Evolutionary conservation across 1,284 basidiomycete species (phyloP).

Genomic region (Sporisorium reilianum): DNA sequence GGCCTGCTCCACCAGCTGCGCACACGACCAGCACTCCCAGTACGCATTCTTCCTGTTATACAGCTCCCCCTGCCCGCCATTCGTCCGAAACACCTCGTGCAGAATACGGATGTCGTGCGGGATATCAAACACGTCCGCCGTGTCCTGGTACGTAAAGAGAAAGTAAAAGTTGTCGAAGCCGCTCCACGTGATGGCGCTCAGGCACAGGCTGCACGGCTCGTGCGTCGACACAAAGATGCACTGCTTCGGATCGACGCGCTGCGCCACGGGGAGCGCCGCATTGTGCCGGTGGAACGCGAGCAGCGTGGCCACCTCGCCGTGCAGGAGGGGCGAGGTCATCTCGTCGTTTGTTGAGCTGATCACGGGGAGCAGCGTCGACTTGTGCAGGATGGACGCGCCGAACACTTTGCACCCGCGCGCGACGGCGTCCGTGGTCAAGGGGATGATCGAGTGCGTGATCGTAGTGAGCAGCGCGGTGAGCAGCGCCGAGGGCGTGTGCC

Average conservation of each 20-base stretch:
- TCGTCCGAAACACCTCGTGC: conserved; percentile 23
- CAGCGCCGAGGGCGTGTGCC: conserved; percentile 7
- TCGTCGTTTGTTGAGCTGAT: conserved; percentile 28
- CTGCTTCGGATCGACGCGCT: conserved; percentile 1
- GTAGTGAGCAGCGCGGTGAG: conserved; percentile 3
- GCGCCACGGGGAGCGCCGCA: rapidly evolving
- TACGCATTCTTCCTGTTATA: conserved; percentile 23
- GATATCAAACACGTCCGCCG: conserved; percentile 12
- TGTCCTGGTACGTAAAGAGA: conserved; percentile 30
- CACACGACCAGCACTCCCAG: conserved; percentile 10
- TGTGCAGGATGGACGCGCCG: conserved; percentile 34
- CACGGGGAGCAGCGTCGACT: conserved; percentile 12
- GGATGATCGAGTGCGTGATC: conserved; percentile 16
- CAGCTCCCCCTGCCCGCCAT: not conserved
- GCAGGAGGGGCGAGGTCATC: conserved; percentile 24
- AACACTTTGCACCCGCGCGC: conserved; percentile 30
- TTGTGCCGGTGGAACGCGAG: conserved; percentile 16
- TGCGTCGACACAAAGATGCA: conserved; percentile 33
- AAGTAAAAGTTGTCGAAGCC: conserved; percentile 43
- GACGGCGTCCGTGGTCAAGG: conserved; percentile 19
- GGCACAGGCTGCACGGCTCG: conserved; percentile 31
- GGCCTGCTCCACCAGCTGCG: conserved; percentile 12
- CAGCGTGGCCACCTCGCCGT: conserved; percentile 25
- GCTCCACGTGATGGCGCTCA: conserved; percentile 33
- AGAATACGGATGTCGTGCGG: conserved; percentile 32